Conservation (phyloP, 805 yeast genomes). For the Saturnispora saitoi region DNA sequence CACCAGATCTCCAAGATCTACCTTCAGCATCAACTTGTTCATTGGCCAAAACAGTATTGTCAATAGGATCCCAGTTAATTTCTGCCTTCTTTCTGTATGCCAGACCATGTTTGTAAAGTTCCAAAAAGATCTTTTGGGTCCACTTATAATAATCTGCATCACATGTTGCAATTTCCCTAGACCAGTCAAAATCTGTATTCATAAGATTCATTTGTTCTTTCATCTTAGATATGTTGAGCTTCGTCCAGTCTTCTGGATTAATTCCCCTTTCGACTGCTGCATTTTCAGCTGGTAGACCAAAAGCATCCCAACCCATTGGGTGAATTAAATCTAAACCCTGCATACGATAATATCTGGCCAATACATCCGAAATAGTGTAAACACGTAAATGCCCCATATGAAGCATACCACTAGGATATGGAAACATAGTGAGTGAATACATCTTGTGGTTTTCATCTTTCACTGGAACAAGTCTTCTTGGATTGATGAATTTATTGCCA, state of each 20-base stretch:
- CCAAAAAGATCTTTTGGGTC: conserved; percentile 80
- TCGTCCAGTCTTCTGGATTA: conserved; percentile 80
- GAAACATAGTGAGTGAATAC: conserved; percentile 82
- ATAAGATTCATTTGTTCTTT: conserved; percentile 68
- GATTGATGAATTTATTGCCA: conserved; percentile 22
- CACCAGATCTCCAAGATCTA: conserved; percentile 95
- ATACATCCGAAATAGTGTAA: conserved; percentile 79
- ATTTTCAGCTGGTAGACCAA: conserved; percentile 96
- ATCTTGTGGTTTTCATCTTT: conserved; percentile 23
- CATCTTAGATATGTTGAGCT: conserved; percentile 73
- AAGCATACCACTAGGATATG: conserved; percentile 88
- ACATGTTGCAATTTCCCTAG: conserved; percentile 79
- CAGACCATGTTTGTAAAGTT: conserved; percentile 63
- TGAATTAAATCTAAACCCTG: conserved; percentile 75
- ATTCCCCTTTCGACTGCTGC: conserved; percentile 86
- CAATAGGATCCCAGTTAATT: conserved; percentile 97
- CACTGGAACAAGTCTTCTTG: conserved; percentile 18
- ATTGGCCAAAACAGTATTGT: conserved; percentile 87
- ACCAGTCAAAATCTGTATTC: conserved; percentile 92
- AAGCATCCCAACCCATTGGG: conserved; percentile 99
- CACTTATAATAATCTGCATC: conserved; percentile 81
- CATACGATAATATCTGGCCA: conserved; percentile 70
- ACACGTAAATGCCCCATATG: conserved; percentile 95
- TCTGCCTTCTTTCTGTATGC: conserved; percentile 84
- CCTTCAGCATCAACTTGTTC: conserved; percentile 94